phyloP scores from a whole-genome alignment of 2,329 filamentous ascomycete species.

The Leptographium lundbergii region DNA sequence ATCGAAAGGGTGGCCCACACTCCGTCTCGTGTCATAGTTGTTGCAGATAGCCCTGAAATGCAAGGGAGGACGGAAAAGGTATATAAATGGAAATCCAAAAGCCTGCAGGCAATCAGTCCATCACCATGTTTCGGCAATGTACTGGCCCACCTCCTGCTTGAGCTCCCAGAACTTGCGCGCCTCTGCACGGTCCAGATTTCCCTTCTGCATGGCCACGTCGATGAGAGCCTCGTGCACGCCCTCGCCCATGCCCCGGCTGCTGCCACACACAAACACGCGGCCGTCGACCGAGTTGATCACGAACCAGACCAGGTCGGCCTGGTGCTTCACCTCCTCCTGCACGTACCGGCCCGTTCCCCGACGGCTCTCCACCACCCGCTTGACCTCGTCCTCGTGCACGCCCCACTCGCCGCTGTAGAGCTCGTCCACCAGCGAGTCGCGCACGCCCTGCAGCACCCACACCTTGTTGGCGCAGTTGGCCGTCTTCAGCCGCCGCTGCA shows the following conservation, averaged over 20 bases:
- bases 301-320: constrained; percentile 96
- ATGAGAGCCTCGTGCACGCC: constrained; percentile 81
- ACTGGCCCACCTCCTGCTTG: constrained; percentile 88
- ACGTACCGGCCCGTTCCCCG: constrained; percentile 79
- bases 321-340: constrained; percentile 83
- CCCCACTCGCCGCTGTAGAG: constrained; percentile 96
- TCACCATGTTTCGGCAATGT: constrained; percentile 74
- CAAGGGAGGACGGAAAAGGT: neutral
- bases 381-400: constrained; percentile 77
- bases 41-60: no score
- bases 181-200: constrained; percentile 69
- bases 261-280: constrained; percentile 91
- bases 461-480: constrained; percentile 97
- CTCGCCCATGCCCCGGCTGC: constrained; percentile 93
- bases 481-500: constrained; percentile 83
- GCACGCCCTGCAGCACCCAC: constrained; percentile 87
- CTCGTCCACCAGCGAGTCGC: constrained; percentile 90
- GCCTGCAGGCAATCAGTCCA: neutral
- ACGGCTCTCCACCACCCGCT: constrained; percentile 67
- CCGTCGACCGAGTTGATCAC: constrained; percentile 95
- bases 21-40: no score
- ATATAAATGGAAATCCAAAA: neutral
- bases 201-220: constrained; percentile 87
- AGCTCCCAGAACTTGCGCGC: constrained; percentile 79
- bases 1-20: no score